Evolutionary conservation across 73 alveolate species (phyloP).

Genomic region (Tetrahymena elliotti): DNA sequence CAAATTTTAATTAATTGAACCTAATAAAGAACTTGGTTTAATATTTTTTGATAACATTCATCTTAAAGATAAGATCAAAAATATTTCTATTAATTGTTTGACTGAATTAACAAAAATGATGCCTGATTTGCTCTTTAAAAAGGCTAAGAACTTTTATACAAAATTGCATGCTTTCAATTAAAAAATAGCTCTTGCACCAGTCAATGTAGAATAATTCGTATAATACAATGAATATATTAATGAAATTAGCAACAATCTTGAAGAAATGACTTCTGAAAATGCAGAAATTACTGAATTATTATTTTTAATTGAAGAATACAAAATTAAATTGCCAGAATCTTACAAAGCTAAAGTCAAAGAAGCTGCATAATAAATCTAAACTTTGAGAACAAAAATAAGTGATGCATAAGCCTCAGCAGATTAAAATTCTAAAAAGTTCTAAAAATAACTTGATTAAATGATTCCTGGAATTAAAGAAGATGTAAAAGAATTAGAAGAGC

Average conservation of each 20-base stretch:
- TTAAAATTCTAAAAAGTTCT: slow-evolving; percentile 60
- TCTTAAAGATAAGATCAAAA: slow-evolving; percentile 47
- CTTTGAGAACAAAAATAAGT: slow-evolving; percentile 54
- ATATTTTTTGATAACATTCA: slow-evolving; percentile 52
- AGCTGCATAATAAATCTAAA: slow-evolving; percentile 34
- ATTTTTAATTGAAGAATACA: slow-evolving; percentile 59
- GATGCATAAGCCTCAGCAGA: slow-evolving; percentile 72
- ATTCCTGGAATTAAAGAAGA: slow-evolving; percentile 27
- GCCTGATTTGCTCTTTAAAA: slow-evolving; percentile 45
- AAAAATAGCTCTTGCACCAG: slow-evolving; percentile 49
- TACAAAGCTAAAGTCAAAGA: slow-evolving; percentile 63
- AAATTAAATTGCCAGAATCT: slow-evolving; percentile 56
- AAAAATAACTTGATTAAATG: slow-evolving; percentile 54
- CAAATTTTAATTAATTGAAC: slow-evolving; percentile 46
- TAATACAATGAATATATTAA: slow-evolving; percentile 51
- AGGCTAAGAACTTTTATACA: slow-evolving; percentile 24
- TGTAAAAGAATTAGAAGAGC: slow-evolving; percentile 30
- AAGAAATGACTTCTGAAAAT: slow-evolving; percentile 47
- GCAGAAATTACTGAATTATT: slow-evolving; percentile 53
- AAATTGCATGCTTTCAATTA: slow-evolving; percentile 7
- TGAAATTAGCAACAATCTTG: slow-evolving; percentile 45
- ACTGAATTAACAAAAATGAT: slow-evolving; percentile 27
- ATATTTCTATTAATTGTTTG: slow-evolving; percentile 43
- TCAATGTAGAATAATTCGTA: slow-evolving; percentile 62
- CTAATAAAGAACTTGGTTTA: slow-evolving; percentile 50